Evolutionary conservation across 106 monocot genomes (phyloP).

Genomic region (Dendrobium huoshanense): DNA sequence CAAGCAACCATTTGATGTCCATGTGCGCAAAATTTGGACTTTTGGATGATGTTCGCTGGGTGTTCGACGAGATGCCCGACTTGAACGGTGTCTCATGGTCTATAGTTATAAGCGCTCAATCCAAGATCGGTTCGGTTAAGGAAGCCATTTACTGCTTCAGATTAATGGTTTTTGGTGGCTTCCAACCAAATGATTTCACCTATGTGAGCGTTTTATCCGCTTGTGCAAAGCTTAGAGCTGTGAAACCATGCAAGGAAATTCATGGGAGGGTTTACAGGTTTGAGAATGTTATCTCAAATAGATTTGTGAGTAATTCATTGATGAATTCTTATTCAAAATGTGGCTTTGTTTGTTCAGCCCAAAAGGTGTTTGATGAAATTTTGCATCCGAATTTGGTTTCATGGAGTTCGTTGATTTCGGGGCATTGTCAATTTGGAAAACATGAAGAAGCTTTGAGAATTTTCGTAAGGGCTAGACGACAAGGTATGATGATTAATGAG

Average conservation of each 20-base stretch:
- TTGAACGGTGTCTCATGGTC: slow-evolving; percentile 19
- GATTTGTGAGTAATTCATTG: slow-evolving; percentile 14
- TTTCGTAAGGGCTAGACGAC: neutral
- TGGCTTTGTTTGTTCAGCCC: slow-evolving; percentile 7
- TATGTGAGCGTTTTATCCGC: slow-evolving; percentile 16
- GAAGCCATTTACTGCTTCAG: slow-evolving; percentile 13
- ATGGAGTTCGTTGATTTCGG: slow-evolving; percentile 22
- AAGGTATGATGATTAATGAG: slow-evolving; percentile 22
- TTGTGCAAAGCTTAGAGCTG: slow-evolving; percentile 9
- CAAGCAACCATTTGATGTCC: slow-evolving; percentile 15
- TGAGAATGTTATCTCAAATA: neutral
- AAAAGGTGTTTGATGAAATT: slow-evolving; percentile 17
- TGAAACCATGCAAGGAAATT: slow-evolving; percentile 13
- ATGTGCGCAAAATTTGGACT: slow-evolving; percentile 6
- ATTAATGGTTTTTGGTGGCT: slow-evolving; percentile 12
- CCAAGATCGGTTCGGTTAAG: neutral
- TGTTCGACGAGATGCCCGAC: slow-evolving; percentile 24
- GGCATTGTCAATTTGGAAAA: slow-evolving; percentile 13
- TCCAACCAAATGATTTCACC: slow-evolving; percentile 11
- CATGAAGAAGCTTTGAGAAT: slow-evolving; percentile 17
- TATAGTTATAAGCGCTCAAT: slow-evolving; percentile 11
- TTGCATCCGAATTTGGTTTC: slow-evolving; percentile 16
- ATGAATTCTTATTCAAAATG: slow-evolving; percentile 25
- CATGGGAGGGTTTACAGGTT: slow-evolving; percentile 9
- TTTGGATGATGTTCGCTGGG: slow-evolving; percentile 10